Base-by-base conservation (phyloP, 78 protist genomes). In the Emiliania huxleyi region DNA sequence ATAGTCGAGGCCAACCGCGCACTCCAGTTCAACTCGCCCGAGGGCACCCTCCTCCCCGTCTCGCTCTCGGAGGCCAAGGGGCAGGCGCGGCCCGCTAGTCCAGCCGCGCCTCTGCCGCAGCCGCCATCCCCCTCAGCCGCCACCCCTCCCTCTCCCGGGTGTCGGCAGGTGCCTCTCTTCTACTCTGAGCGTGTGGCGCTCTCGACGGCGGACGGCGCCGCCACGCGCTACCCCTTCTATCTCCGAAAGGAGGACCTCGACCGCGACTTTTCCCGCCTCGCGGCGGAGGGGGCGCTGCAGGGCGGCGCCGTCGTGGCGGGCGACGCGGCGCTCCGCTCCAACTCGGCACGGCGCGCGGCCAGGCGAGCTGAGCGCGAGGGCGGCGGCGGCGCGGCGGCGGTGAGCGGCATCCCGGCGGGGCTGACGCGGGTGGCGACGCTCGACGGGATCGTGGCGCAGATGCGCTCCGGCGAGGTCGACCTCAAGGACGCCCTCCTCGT, bases 151-250 rank as follows among this genome's bases (percentile, higher is more conserved):
- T n/a, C n/a, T n/a, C n/a, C n/a, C n/a, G n/a, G n/a, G n/a, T n/a
- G n/a, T n/a, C n/a, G n/a, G n/a, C 42, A 73, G 42, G 85, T 77
- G 46, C 85, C 85, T 18, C n/a, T 77, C 49, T 77, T 77, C 46
- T 77, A 77, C 46, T 77, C 85, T 29, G 85, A 77, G 46, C 11
- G 26, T 1, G 85, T 77, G 37, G 46, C 46, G 33, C 23, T 77
- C 85, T 21, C 2, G 42, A 35, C 0, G 46, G 22, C 3, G 25
- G 42, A 35, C 42, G 46, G 46, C 48, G 42, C 19, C 44, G 33
- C 2, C 12, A 19, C 44, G 33, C 18, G 22, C 29, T 77, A 40
- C 46, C 85, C 85, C 49, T 77, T 77, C 46, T 77, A 22, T 48
- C 85, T 77, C 29, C 48, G 44, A 5, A 77, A 77, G 46, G 85